These are phyloP conservation scores for Globisporangium ultimum DNA, from an alignment of 352 stramenopile species.

Conservation along the genomic window DNA sequence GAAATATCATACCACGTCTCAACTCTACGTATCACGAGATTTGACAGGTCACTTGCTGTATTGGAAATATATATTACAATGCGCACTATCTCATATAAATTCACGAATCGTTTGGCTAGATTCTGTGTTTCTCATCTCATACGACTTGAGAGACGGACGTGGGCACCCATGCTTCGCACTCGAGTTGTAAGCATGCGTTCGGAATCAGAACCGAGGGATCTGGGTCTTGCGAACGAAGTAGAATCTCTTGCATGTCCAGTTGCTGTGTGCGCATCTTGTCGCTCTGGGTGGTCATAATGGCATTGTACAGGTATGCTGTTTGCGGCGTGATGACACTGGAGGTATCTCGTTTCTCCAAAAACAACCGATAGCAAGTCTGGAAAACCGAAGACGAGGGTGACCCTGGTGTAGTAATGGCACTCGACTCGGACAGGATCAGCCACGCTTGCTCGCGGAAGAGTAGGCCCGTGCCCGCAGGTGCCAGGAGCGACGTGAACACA, in stretches of 20 bases:
- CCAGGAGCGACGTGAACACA: background rate
- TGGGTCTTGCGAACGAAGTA: background rate
- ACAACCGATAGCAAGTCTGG: background rate
- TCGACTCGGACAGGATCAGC: background rate
- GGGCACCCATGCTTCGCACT: background rate
- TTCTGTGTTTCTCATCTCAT: background rate
- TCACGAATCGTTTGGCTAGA: no score
- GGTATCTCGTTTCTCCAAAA: background rate
- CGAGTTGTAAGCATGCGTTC: background rate
- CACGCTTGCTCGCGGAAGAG: constrained; percentile 4
- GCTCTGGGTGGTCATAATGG: background rate
- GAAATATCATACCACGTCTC: no score
- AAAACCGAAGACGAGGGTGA: background rate
- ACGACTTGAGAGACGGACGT: background rate
- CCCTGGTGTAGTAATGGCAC: background rate
- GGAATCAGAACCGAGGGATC: background rate
- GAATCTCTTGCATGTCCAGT: background rate
- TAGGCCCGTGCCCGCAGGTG: background rate
- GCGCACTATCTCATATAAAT: no score
- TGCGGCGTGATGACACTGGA: background rate
- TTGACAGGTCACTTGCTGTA: no score
- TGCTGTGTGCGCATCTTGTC: background rate
- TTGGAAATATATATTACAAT: no score
- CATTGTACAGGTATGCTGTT: background rate
- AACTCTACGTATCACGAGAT: no score